phyloP scores from a whole-genome alignment of 441 rosid genomes.

The Gossypium laxum region DNA sequence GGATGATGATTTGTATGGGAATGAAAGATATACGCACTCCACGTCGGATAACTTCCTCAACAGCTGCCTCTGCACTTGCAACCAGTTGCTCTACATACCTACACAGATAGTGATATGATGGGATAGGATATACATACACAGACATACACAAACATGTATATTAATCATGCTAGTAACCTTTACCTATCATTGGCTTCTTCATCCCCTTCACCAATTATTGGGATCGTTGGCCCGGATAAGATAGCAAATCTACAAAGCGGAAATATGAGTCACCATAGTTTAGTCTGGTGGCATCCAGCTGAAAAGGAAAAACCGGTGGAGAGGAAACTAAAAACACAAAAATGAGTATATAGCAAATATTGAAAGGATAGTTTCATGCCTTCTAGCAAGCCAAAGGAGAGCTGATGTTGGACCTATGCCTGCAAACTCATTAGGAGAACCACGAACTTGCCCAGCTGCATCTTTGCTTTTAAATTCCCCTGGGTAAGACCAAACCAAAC shows the following conservation, averaged over 20 bases:
- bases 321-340: constrained; percentile 13
- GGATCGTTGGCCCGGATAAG: constrained; percentile 92
- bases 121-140: not conserved
- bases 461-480: constrained; percentile 98
- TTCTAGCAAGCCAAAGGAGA: constrained; percentile 94
- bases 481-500: constrained; percentile 89
- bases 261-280: constrained; percentile 13
- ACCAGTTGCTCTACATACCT: constrained; percentile 88
- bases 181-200: constrained; percentile 97
- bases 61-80: constrained; percentile 94
- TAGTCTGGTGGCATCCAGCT: constrained; percentile 7
- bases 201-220: constrained; percentile 89
- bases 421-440: constrained; percentile 94
- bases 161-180: not conserved
- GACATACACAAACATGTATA: not conserved
- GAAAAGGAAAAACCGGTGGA: constrained; percentile 4
- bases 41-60: constrained; percentile 78
- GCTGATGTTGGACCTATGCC: constrained; percentile 89
- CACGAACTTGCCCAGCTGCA: constrained; percentile 97
- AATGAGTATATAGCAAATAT: constrained; percentile 5
- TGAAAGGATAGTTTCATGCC: constrained; percentile 35
- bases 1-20: constrained; percentile 7
- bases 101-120: not conserved
- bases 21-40: constrained; percentile 44
- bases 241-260: constrained; percentile 62